Base-by-base conservation (phyloP, 1,284 basidiomycete genomes). In the Irpex lacteus region DNA sequence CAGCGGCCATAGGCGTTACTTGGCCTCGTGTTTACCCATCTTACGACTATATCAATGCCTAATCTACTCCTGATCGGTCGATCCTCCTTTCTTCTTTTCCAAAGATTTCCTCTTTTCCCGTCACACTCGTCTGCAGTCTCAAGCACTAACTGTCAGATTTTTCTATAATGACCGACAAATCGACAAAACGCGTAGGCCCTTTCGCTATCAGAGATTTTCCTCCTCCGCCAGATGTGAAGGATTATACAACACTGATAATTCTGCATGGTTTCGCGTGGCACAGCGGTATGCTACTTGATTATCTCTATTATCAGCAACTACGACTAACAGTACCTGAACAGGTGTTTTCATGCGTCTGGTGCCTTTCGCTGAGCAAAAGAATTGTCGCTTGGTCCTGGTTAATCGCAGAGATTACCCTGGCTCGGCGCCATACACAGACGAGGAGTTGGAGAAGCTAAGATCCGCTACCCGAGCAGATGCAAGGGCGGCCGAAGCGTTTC, bases 391-490 rank as follows among this genome's bases (percentile, higher is more conserved):
- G 13, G 65, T 76, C 36, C 61, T 71, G 32, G 59, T 74, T 13
- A 75, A 74, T 59, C 67, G 75, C 5, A 71, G 75, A 5, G 73
- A 73, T 53, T 77, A 74, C 54, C 66, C 68, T 8, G 72, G 73
- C 5, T 72, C 75, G 1, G 67, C 66, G 0, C 69, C 66, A 8
- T 73, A 68, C 49, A 66, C 65, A 4, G 65, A 68, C 1, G 70
- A 64, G 11, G 72, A 74, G 54, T 61, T 60, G 1, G 62, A 64
- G 19, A 56, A 62, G 4, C 55, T 66, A 26, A 53, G 21, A 4
- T 63, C 59, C 4, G 32, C 55, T 0, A 64, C 64, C 13, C 47
- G 36, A 13, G 15, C 55, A 38, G 6, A 11, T 50, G 63, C 34
- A 8, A 56, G 5, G 8, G 11, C 11, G 8, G 67, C 59, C 2